A percentile compares a stretch with the other conserved stretches of the same genome.
phyloP scores from a whole-genome alignment of 1,284 basidiomycete genomes.

The Erythrobasidium hasegawianum region DNA sequence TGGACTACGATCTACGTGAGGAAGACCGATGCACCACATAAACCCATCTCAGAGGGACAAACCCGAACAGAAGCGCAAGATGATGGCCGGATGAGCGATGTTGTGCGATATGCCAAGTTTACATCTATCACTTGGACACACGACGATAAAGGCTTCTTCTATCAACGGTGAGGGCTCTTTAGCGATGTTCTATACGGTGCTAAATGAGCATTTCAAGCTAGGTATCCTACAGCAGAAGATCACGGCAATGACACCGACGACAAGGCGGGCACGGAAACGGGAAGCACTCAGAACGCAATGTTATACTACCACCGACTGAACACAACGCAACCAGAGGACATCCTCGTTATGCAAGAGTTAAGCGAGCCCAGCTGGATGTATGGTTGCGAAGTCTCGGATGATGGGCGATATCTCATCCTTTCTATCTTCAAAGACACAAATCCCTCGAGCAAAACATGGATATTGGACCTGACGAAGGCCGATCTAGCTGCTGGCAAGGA shows the following conservation, averaged over 20 bases:
- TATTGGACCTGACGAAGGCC: constrained; percentile 61
- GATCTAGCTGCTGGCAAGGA: constrained; percentile 52
- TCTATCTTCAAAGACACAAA: constrained; percentile 56
- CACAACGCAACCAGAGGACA: constrained; percentile 65
- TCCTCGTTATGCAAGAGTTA: constrained; percentile 62
- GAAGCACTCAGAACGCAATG: constrained; percentile 63
- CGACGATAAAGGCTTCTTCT: constrained; percentile 75
- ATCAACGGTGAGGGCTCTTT: constrained; percentile 57
- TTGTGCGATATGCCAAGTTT: constrained; percentile 71
- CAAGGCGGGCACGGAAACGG: constrained; percentile 63
- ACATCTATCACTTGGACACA: constrained; percentile 66
- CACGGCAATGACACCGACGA: constrained; percentile 57
- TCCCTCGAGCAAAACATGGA: constrained; percentile 66
- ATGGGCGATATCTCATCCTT: constrained; percentile 58
- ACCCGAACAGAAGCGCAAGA: constrained; percentile 51
- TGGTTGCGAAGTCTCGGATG: constrained; percentile 37
- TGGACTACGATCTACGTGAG: constrained; percentile 58
- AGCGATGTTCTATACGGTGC: no score
- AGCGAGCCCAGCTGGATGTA: constrained; percentile 66
- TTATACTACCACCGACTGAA: constrained; percentile 69
- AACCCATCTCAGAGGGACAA: constrained; percentile 42
- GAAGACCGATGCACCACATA: constrained; percentile 58
- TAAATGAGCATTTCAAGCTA: no score
- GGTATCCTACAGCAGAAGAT: constrained; percentile 44
- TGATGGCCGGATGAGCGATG: constrained; percentile 60